Evolutionary conservation across 1,139 yeast species (phyloP).

Genomic region (Lodderomyces oxycetoniae): DNA sequence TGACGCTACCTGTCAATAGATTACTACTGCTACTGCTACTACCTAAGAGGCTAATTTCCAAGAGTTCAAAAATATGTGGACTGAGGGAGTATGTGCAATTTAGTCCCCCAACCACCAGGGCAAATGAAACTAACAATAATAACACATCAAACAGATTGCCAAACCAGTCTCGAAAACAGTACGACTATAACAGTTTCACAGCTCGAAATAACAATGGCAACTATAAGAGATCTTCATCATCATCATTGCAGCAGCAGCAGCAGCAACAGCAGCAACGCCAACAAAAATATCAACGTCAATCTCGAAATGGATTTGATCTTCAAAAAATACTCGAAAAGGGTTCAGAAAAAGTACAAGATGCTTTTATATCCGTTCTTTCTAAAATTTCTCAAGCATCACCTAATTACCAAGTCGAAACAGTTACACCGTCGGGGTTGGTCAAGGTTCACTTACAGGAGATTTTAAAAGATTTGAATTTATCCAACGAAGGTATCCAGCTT

Average conservation of each 20-base stretch:
- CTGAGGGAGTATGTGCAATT: too few species aligned
- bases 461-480: slow-evolving; percentile 18
- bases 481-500: slow-evolving; percentile 26
- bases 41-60: too few species aligned
- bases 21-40: too few species aligned
- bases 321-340: slow-evolving; percentile 16
- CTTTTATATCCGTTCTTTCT: slow-evolving; percentile 28
- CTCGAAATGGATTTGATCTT: background rate
- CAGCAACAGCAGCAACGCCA: background rate
- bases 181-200: too few species aligned
- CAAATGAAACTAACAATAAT: too few species aligned
- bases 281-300: background rate
- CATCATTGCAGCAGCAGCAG: slow-evolving; percentile 1
- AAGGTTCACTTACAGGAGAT: slow-evolving; percentile 14
- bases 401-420: slow-evolving; percentile 24
- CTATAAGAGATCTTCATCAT: slow-evolving; percentile 1
- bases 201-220: slow-evolving; percentile 1
- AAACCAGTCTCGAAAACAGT: too few species aligned
- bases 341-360: slow-evolving; percentile 24
- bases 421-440: slow-evolving; percentile 10
- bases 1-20: too few species aligned
- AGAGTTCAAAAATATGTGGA: too few species aligned
- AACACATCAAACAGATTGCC: too few species aligned
- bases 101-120: too few species aligned
- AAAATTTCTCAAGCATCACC: slow-evolving; percentile 22